These are phyloP conservation scores for Suaeda aralocaspica DNA, from an alignment of 148 eudicot species.

Conservation along the genomic window DNA sequence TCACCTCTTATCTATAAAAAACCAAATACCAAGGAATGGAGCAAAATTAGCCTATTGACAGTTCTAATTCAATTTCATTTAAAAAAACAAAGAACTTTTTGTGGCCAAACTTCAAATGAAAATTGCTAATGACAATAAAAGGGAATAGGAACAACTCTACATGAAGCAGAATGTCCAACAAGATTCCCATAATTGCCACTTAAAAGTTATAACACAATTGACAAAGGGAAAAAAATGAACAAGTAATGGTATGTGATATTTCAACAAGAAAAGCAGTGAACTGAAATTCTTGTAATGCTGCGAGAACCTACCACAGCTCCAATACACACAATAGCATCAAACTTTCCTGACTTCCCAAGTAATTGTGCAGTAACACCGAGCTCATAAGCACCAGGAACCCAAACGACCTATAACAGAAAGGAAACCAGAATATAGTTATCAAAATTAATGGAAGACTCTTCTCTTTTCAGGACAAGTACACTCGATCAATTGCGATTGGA, in stretches of 20 bases:
- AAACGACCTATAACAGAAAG: slow-evolving; percentile 57
- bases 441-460: not conserved
- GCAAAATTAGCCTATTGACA: slow-evolving; percentile 2
- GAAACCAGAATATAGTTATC: not conserved
- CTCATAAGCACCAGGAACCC: slow-evolving; percentile 99
- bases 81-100: not conserved
- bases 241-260: not conserved
- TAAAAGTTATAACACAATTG: not conserved
- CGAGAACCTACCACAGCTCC: slow-evolving; percentile 87
- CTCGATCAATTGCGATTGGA: not conserved
- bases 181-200: not conserved
- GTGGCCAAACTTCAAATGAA: not conserved
- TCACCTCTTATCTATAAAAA: slow-evolving; percentile 76
- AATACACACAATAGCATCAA: slow-evolving; percentile 81
- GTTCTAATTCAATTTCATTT: not conserved
- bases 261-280: slow-evolving; percentile 7
- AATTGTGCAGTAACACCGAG: slow-evolving; percentile 81
- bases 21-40: slow-evolving; percentile 13
- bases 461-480: not conserved
- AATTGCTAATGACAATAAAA: not conserved
- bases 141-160: not conserved
- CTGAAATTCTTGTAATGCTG: not conserved
- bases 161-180: not conserved
- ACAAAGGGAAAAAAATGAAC: not conserved
- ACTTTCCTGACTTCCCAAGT: slow-evolving; percentile 89